A percentile compares a stretch with the other conserved stretches of the same genome.
Evolutionary conservation across 2,329 filamentous ascomycete genomes (phyloP).

Genomic region (Colletotrichum noveboracense): DNA sequence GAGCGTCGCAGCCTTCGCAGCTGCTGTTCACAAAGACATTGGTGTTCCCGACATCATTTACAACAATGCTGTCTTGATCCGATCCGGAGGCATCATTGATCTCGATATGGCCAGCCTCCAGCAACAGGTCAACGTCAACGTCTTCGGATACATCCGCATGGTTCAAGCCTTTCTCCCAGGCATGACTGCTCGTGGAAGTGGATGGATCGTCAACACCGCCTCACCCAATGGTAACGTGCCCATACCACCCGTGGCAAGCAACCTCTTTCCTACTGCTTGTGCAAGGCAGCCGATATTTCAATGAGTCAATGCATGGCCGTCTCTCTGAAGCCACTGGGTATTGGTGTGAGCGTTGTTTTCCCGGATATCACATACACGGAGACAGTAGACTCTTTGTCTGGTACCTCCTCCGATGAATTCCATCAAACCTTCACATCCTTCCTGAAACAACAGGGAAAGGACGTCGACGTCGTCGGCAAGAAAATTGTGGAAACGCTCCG

Average conservation of each 20-base stretch:
- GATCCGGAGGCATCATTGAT: background rate
- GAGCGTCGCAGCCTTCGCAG: background rate
- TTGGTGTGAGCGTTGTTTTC: background rate
- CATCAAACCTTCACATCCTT: background rate
- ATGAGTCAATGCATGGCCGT: background rate
- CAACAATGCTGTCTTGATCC: background rate
- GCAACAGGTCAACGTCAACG: background rate
- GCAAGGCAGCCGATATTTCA: background rate
- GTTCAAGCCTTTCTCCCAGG: background rate
- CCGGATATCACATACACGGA: background rate
- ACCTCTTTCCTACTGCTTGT: background rate
- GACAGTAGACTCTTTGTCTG: background rate
- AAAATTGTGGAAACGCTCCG: background rate
- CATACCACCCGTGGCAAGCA: background rate
- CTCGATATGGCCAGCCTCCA: background rate
- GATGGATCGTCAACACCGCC: background rate
- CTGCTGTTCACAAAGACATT: background rate
- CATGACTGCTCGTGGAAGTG: background rate
- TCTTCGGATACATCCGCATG: background rate
- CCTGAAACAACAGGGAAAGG: background rate
- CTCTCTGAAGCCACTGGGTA: background rate
- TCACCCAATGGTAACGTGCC: background rate
- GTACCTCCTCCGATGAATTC: background rate
- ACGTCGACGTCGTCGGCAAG: background rate
- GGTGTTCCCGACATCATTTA: background rate